phyloP scores from a whole-genome alignment of 2,329 filamentous ascomycete species.

The Aspergillus novoparasiticus region DNA sequence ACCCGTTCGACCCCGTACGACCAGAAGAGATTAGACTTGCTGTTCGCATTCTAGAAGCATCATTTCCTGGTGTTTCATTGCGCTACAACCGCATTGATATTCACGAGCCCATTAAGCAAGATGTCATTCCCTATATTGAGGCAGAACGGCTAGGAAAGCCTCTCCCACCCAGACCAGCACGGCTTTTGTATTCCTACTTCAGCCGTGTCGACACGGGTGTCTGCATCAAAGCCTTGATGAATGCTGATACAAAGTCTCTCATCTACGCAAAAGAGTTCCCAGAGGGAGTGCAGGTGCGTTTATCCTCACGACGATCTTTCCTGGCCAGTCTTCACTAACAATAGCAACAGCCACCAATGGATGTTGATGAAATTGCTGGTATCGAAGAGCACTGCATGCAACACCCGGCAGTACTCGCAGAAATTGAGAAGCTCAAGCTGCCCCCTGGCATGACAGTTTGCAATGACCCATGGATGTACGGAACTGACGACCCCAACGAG shows the following conservation, averaged over 20 bases:
- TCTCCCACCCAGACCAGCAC: conserved; percentile 53
- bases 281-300: conserved; percentile 48
- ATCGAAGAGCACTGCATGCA: conserved; percentile 59
- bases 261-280: conserved; percentile 46
- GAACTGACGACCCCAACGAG: conserved; percentile 45
- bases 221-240: conserved; percentile 46
- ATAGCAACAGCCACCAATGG: conserved; percentile 57
- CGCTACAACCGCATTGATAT: conserved; percentile 68
- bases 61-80: conserved; percentile 40
- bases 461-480: conserved; percentile 71
- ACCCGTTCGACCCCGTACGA: conserved; percentile 43
- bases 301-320: neutral
- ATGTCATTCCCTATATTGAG: conserved; percentile 61
- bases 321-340: conserved; percentile 49
- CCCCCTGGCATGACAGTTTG: conserved; percentile 60
- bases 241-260: conserved; percentile 39
- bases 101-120: conserved; percentile 64
- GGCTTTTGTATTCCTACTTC: conserved; percentile 58
- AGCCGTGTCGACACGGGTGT: conserved; percentile 42
- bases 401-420: conserved; percentile 58
- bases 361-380: conserved; percentile 61
- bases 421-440: conserved; percentile 61
- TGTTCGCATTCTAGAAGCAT: conserved; percentile 37
- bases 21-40: conserved; percentile 42
- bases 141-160: conserved; percentile 59